Percentiles rank a stretch among this genome's conserved stretches.
phyloP scores from a whole-genome alignment of 2,329 filamentous ascomycete genomes.

The Diaporthe sp. region DNA sequence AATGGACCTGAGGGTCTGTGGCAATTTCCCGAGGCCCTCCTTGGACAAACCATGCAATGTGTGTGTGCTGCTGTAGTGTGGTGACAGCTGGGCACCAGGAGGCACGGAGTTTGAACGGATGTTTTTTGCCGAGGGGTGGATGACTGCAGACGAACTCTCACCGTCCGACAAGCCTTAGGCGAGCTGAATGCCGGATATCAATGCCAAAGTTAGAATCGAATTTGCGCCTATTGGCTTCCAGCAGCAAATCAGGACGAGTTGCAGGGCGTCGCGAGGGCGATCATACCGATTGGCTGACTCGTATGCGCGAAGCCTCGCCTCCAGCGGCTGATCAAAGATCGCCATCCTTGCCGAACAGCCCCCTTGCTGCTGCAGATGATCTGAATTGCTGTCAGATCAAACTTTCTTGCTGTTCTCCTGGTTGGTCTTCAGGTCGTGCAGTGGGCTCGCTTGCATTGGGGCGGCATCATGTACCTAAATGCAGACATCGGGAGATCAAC shows the following conservation, averaged over 20 bases:
- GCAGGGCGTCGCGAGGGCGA: slow-evolving; percentile 4
- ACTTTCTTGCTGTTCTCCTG: background rate
- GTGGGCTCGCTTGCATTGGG: background rate
- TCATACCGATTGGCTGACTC: slow-evolving; percentile 33
- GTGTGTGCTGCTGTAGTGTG: background rate
- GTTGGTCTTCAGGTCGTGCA: background rate
- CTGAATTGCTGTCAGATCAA: slow-evolving; percentile 4
- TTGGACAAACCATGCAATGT: background rate
- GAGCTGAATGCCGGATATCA: slow-evolving; percentile 22
- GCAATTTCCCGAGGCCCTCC: slow-evolving; percentile 9
- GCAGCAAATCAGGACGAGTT: slow-evolving; percentile 18
- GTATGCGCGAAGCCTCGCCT: slow-evolving; percentile 17
- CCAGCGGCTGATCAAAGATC: slow-evolving; percentile 31
- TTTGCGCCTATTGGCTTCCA: background rate
- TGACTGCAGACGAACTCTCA: slow-evolving; percentile 10
- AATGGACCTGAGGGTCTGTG: background rate
- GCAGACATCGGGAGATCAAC: slow-evolving; percentile 1
- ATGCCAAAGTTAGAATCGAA: slow-evolving; percentile 31
- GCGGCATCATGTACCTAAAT: background rate
- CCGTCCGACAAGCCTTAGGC: slow-evolving; percentile 8
- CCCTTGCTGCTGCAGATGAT: slow-evolving; percentile 19
- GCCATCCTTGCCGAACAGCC: slow-evolving; percentile 17
- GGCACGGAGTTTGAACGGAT: slow-evolving; percentile 20
- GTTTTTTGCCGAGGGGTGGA: slow-evolving; percentile 6
- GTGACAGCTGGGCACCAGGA: background rate